Conservation (phyloP, 345 rosid species). For the Stellera chamaejasme region DNA sequence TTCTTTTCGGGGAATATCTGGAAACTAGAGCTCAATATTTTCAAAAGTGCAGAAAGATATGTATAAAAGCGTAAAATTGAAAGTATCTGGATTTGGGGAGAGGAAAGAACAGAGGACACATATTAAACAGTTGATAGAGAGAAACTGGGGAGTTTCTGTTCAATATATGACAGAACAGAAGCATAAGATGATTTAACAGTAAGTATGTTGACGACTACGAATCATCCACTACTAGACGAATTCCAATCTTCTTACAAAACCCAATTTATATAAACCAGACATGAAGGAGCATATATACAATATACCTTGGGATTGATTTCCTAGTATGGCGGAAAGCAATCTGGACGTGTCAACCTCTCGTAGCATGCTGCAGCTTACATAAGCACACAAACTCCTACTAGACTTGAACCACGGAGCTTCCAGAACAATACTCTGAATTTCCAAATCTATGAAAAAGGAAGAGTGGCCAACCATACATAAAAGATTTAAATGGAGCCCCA, state of each 20-base stretch:
- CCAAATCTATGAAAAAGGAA: slow-evolving; percentile 39
- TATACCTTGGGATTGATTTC: slow-evolving; percentile 27
- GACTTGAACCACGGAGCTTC: slow-evolving; percentile 88
- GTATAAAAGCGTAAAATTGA: too few species aligned
- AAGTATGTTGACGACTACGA: too few species aligned
- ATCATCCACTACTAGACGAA: neutral
- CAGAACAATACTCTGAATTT: slow-evolving; percentile 57
- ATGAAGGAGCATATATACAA: neutral
- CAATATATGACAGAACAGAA: too few species aligned
- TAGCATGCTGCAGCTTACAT: slow-evolving; percentile 71
- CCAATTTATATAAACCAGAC: neutral
- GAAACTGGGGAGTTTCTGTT: too few species aligned
- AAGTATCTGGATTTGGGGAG: too few species aligned
- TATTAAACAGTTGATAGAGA: too few species aligned
- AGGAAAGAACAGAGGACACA: too few species aligned
- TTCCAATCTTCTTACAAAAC: neutral
- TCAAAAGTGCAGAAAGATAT: too few species aligned
- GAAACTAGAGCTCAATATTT: too few species aligned
- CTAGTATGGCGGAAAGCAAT: slow-evolving; percentile 46
- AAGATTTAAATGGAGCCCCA: neutral
- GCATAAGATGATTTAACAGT: too few species aligned
- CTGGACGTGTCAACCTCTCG: slow-evolving; percentile 79
- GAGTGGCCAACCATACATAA: neutral
- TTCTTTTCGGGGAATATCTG: too few species aligned
- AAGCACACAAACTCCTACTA: slow-evolving; percentile 67